Conservation (phyloP, 495 filamentous ascomycete species). For the Jackrogersella minutella region DNA sequence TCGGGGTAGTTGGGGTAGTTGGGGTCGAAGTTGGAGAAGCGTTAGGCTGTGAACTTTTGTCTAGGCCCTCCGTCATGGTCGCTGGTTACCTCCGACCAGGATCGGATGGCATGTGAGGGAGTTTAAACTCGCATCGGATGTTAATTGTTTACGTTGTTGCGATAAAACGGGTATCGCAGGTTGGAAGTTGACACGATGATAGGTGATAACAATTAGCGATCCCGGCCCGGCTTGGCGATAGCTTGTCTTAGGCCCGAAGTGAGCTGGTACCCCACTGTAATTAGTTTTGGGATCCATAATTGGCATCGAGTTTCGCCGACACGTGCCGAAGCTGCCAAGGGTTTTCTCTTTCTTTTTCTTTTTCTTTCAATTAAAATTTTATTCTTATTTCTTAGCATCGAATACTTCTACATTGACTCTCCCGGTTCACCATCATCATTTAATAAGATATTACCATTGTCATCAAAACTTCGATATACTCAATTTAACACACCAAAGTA, state of each 20-base stretch:
- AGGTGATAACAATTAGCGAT: background rate
- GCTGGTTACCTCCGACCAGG: background rate
- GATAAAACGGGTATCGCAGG: background rate
- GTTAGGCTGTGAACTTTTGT: background rate
- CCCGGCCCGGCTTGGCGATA: background rate
- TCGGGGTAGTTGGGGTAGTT: constrained; percentile 6
- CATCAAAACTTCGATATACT: too few species aligned
- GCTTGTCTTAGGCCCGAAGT: too few species aligned
- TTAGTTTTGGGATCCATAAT: too few species aligned
- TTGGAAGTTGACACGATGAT: background rate
- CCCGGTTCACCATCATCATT: too few species aligned
- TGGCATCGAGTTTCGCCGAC: background rate
- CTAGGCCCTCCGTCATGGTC: background rate
- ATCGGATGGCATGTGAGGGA: background rate
- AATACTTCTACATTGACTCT: too few species aligned
- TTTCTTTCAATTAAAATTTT: background rate
- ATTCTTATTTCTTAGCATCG: background rate
- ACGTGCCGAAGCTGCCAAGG: background rate
- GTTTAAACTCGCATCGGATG: background rate
- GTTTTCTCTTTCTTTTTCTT: background rate
- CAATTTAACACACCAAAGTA: background rate
- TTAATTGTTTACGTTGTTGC: background rate
- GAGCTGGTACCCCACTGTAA: background rate
- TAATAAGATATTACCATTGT: too few species aligned
- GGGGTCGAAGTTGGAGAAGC: background rate